Evolutionary conservation across 192 early-diverging fungal genomes (phyloP).

Genomic region (Paraglomus occultum): DNA sequence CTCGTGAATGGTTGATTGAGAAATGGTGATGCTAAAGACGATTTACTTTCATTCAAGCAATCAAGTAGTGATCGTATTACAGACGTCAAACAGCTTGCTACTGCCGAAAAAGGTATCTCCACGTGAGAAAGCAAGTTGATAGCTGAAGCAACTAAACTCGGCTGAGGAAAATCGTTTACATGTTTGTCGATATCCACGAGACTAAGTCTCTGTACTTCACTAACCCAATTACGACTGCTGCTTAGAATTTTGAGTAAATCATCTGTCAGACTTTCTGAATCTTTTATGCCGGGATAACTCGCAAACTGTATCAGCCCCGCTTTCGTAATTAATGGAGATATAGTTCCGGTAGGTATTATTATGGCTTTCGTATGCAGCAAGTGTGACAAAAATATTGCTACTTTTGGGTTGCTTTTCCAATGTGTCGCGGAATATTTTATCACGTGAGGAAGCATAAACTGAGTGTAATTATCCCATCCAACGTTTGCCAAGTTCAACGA

Average conservation of each 20-base stretch:
- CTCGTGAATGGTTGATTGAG: conserved; percentile 39
- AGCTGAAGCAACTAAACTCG: conserved; percentile 42
- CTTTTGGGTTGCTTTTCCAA: conserved; percentile 38
- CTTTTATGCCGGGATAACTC: not conserved
- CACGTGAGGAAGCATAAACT: conserved; percentile 72
- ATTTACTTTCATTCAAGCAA: not conserved
- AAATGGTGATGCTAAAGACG: conserved; percentile 20
- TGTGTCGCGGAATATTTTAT: conserved; percentile 44
- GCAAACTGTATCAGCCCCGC: conserved; percentile 52
- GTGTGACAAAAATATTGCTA: conserved; percentile 49
- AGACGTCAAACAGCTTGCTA: not conserved
- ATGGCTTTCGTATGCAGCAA: conserved; percentile 42
- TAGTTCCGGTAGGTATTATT: conserved; percentile 38
- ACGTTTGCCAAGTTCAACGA: conserved; percentile 60
- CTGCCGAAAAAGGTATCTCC: not conserved
- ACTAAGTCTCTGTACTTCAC: conserved; percentile 44
- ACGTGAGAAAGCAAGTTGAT: conserved; percentile 47
- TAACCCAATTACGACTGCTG: conserved; percentile 45
- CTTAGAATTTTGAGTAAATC: conserved; percentile 41
- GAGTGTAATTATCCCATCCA: conserved; percentile 69
- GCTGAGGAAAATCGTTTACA: conserved; percentile 27
- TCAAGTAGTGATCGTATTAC: not conserved
- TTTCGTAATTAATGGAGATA: conserved; percentile 46
- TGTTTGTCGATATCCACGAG: conserved; percentile 35
- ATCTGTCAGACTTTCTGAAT: conserved; percentile 32